These are phyloP conservation scores for Tetradesmus lagerheimii DNA, from an alignment of 139 green algal species.

Conservation along the genomic window DNA sequence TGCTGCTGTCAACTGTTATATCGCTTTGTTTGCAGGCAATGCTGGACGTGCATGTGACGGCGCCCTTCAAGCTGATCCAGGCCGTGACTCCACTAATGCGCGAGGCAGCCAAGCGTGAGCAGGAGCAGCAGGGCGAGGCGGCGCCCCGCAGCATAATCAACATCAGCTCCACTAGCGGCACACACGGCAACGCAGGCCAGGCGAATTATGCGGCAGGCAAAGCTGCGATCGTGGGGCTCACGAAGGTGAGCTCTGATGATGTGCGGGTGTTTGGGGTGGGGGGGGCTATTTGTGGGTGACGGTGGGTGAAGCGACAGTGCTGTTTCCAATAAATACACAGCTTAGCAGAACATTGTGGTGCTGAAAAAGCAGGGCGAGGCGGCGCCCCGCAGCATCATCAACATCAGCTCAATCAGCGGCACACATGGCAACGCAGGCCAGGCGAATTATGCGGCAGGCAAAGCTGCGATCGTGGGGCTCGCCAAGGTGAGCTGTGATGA, in stretches of 20 bases:
- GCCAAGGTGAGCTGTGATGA: conserved; percentile 70
- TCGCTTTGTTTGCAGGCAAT: too few relatives aligned
- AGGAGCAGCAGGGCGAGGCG: conserved; percentile 57
- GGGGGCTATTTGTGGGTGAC: too few relatives aligned
- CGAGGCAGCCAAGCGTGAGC: conserved; percentile 54
- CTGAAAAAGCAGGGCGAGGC: conserved; percentile 54
- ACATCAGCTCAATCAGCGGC: conserved; percentile 83
- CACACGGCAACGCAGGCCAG: conserved; percentile 78
- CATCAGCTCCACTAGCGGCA: conserved; percentile 82
- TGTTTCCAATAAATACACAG: too few relatives aligned
- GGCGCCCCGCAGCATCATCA: conserved; percentile 80
- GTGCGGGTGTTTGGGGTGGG: too few relatives aligned
- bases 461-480: conserved; percentile 74
- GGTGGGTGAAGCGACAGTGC: too few relatives aligned
- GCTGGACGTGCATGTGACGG: background rate
- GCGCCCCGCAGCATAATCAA: conserved; percentile 84
- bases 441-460: conserved; percentile 77
- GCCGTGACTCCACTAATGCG: conserved; percentile 32
- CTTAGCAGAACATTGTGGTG: too few relatives aligned
- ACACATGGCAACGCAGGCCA: conserved; percentile 80
- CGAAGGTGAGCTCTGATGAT: conserved; percentile 65
- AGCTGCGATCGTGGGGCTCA: conserved; percentile 77
- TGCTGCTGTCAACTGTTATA: too few relatives aligned
- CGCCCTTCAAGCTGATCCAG: conserved; percentile 20
- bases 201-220: conserved; percentile 77